A percentile compares a stretch with the other conserved stretches of the same genome.
Conservation (phyloP, 305 asterid genomes). For the Caryopteris hybrid region DNA sequence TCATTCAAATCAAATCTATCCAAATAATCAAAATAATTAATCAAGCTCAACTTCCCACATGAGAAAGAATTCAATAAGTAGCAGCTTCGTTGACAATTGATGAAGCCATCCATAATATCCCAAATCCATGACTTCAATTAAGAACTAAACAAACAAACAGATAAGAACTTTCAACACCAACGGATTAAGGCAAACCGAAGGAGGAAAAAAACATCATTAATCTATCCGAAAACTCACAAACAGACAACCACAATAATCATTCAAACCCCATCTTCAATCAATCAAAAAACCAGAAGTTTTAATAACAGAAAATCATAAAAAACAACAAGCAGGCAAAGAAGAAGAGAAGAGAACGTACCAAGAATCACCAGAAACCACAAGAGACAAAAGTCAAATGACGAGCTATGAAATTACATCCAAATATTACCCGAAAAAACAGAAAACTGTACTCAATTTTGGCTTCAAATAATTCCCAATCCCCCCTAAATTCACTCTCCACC, state of each 20-base stretch:
- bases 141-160: background rate
- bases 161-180: background rate
- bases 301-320: background rate
- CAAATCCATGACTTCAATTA: conserved; percentile 10
- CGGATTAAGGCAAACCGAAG: background rate
- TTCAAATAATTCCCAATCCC: conserved; percentile 16
- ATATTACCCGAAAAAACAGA: conserved; percentile 22
- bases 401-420: conserved; percentile 16
- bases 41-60: background rate
- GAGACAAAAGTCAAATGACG: conserved; percentile 32
- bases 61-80: background rate
- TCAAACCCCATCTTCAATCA: conserved; percentile 3
- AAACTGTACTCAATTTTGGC: conserved; percentile 10
- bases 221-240: conserved; percentile 8
- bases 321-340: background rate
- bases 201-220: background rate
- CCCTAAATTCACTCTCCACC: conserved; percentile 28
- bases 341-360: conserved; percentile 21
- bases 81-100: background rate
- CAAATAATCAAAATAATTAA: background rate
- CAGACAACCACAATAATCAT: background rate
- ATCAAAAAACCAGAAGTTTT: background rate
- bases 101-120: conserved; percentile 5
- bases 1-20: background rate
- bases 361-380: conserved; percentile 38